Percentiles rank a stretch among this genome's conserved stretches.
Evolutionary conservation across 768 basidiomycete genomes (phyloP).

Genomic region (Tephrocybe sp.): DNA sequence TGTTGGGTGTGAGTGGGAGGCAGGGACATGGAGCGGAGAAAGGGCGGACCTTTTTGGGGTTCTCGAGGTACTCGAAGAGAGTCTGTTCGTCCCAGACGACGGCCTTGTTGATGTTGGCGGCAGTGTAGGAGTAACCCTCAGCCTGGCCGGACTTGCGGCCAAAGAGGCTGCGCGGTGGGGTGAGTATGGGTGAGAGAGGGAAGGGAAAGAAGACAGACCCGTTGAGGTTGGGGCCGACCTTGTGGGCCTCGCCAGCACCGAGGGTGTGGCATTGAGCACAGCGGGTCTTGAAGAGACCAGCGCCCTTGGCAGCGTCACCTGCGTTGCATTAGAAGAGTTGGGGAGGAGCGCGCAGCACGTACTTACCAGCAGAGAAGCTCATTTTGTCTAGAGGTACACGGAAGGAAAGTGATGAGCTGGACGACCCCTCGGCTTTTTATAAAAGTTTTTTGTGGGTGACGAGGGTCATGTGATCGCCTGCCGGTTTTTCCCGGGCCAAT

Average conservation of each 20-base stretch:
- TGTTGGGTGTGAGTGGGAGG: not conserved
- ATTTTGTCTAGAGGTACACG: slow-evolving; percentile 24
- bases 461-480: slow-evolving; percentile 15
- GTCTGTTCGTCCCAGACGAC: slow-evolving; percentile 83
- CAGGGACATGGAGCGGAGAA: not conserved
- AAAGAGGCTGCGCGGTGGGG: slow-evolving; percentile 53
- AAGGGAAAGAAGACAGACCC: slow-evolving; percentile 52
- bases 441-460: slow-evolving; percentile 18
- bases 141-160: slow-evolving; percentile 87
- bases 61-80: slow-evolving; percentile 94
- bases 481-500: slow-evolving; percentile 24
- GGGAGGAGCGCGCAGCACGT: slow-evolving; percentile 43
- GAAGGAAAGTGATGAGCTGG: slow-evolving; percentile 17
- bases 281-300: slow-evolving; percentile 94
- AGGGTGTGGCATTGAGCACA: slow-evolving; percentile 94
- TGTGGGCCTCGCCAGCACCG: slow-evolving; percentile 73
- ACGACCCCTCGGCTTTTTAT: not conserved
- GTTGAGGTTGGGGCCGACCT: slow-evolving; percentile 94
- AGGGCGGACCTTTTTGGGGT: slow-evolving; percentile 85
- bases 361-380: slow-evolving; percentile 42
- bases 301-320: slow-evolving; percentile 93
- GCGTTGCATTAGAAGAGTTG: slow-evolving; percentile 1
- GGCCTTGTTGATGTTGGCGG: slow-evolving; percentile 95
- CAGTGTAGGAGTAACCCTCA: slow-evolving; percentile 87
- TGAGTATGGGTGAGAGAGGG: not conserved